A percentile compares a stretch with the other conserved stretches of the same genome.
phyloP scores from a whole-genome alignment of 2,329 filamentous ascomycete species.

The Ophiostoma piceae region DNA sequence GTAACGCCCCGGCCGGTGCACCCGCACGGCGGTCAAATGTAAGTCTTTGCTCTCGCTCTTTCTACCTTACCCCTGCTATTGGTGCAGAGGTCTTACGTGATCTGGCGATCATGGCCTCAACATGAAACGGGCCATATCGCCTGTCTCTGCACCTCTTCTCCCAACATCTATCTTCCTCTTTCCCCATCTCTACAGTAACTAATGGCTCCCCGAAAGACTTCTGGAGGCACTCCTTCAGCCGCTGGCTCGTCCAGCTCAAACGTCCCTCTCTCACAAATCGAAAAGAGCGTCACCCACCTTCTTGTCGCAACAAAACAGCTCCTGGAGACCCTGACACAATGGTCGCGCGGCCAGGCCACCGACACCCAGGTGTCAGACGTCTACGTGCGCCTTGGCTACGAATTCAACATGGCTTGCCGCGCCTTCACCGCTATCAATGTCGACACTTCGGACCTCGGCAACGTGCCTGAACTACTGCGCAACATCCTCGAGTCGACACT shows the following conservation, averaged over 20 bases:
- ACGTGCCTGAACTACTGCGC: constrained; percentile 85
- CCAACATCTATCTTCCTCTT: background rate
- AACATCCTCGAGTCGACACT: constrained; percentile 91
- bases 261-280: constrained; percentile 85
- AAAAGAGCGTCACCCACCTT: constrained; percentile 97
- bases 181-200: constrained; percentile 13
- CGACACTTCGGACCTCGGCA: constrained; percentile 87
- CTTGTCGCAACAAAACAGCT: constrained; percentile 97
- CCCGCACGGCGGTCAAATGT: constrained; percentile 53
- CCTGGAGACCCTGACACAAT: constrained; percentile 93
- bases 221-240: constrained; percentile 38
- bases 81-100: constrained; percentile 6
- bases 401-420: constrained; percentile 98
- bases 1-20: constrained; percentile 29
- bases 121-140: background rate
- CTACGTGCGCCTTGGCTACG: constrained; percentile 93
- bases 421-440: constrained; percentile 97
- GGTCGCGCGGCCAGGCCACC: constrained; percentile 87
- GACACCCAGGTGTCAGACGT: constrained; percentile 97
- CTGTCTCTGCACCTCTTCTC: background rate
- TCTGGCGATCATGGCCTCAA: background rate
- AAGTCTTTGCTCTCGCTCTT: constrained; percentile 35
- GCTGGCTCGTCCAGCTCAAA: constrained; percentile 28
- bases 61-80: background rate
- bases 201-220: constrained; percentile 21